phyloP scores from a whole-genome alignment of 2,329 filamentous ascomycete genomes.

The Xylariaceae sp. region DNA sequence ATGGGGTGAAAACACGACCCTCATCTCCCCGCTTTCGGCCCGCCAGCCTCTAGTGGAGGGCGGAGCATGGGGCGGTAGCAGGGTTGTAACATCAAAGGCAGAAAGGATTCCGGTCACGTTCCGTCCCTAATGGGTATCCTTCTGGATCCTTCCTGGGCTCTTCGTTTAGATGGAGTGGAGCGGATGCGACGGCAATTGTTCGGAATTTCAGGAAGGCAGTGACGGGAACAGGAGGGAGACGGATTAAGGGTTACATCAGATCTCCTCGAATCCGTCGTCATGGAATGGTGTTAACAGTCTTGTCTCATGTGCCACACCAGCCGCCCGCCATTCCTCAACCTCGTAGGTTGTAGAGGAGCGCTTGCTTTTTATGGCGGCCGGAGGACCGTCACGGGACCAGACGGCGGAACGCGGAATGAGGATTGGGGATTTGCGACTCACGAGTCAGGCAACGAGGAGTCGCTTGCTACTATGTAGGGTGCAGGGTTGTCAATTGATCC shows the following conservation, averaged over 20 bases:
- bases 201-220: not conserved
- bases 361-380: not conserved
- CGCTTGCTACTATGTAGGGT: not conserved
- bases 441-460: not conserved
- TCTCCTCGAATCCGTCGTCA: slow-evolving; percentile 3
- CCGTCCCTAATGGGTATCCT: not conserved
- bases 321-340: not conserved
- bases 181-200: not conserved
- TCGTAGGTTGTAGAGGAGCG: not conserved
- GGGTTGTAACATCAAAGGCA: not conserved
- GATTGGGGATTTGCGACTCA: slow-evolving; percentile 4
- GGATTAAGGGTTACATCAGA: not conserved
- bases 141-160: not conserved
- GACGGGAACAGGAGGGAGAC: not conserved
- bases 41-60: slow-evolving; percentile 1
- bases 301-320: slow-evolving; percentile 12
- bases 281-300: slow-evolving; percentile 4
- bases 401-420: slow-evolving; percentile 7
- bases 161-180: not conserved
- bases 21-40: slow-evolving; percentile 3
- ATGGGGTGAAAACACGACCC: not conserved
- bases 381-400: not conserved
- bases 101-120: slow-evolving; percentile 13
- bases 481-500: no score
- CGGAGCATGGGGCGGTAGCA: not conserved